Conservation (phyloP, 2,329 filamentous ascomycete species). For the Beauveria asiatica region DNA sequence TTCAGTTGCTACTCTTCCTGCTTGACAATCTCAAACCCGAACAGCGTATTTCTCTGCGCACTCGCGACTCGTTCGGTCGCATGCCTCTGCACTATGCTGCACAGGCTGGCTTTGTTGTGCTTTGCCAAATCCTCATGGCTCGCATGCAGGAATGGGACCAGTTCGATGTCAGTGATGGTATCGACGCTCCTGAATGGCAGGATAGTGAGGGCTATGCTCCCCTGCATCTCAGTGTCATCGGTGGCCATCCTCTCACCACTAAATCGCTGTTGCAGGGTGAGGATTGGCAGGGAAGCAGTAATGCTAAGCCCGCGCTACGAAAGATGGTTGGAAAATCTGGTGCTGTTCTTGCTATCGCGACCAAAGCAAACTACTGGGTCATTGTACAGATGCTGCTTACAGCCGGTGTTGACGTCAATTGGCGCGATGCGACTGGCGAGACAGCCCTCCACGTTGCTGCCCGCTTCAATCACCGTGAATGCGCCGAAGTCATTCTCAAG, state of each 20-base stretch:
- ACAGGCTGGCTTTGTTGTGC: conserved; percentile 87
- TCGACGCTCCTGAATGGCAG: conserved; percentile 84
- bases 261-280: conserved; percentile 72
- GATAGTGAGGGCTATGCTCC: conserved; percentile 87
- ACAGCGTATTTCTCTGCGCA: conserved; percentile 60
- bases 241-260: conserved; percentile 81
- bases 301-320: conserved; percentile 55
- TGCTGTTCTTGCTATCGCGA: conserved; percentile 78
- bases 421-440: conserved; percentile 82
- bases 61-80: conserved; percentile 70
- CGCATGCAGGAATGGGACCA: conserved; percentile 85
- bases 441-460: conserved; percentile 88
- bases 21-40: conserved; percentile 59
- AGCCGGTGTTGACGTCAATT: conserved; percentile 87
- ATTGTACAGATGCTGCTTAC: conserved; percentile 86
- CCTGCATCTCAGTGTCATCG: conserved; percentile 84
- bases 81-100: conserved; percentile 88
- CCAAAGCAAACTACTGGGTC: conserved; percentile 73
- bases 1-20: conserved; percentile 54
- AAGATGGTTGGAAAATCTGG: conserved; percentile 73
- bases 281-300: conserved; percentile 58
- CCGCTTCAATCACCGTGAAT: conserved; percentile 75
- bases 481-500: conserved; percentile 65
- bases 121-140: conserved; percentile 79
- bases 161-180: conserved; percentile 75